Conservation (phyloP, 2,329 filamentous ascomycete species). For the Magnaporthiopsis incrustans region DNA sequence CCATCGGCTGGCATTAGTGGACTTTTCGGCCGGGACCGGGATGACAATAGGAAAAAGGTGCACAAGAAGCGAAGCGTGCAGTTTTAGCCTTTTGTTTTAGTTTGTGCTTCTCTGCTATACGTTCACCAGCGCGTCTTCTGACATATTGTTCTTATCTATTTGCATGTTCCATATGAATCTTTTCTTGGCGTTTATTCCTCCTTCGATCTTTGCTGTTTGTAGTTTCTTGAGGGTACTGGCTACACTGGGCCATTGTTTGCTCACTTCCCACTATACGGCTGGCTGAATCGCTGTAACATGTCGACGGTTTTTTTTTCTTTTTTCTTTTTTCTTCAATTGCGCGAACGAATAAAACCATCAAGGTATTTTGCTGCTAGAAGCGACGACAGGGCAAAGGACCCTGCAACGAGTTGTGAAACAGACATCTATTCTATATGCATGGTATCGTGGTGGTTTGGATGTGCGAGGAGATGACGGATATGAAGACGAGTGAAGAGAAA, state of each 20-base stretch:
- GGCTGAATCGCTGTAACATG: too few species aligned
- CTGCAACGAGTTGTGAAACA: neutral
- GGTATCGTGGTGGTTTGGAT: neutral
- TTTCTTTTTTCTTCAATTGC: too few species aligned
- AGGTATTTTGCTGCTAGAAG: too few species aligned
- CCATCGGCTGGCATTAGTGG: constrained; percentile 16
- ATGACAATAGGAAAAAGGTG: constrained; percentile 18
- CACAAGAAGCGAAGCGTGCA: constrained; percentile 27
- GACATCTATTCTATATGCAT: neutral
- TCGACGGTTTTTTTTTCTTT: too few species aligned
- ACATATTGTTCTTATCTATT: neutral
- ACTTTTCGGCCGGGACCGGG: constrained; percentile 17
- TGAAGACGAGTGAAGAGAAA: too few species aligned
- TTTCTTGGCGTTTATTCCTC: too few species aligned
- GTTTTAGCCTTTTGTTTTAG: constrained; percentile 16
- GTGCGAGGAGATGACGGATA: neutral
- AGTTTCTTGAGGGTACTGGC: too few species aligned
- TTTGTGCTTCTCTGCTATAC: neutral
- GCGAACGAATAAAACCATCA: too few species aligned
- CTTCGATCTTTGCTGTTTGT: too few species aligned
- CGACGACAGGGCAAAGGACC: too few species aligned
- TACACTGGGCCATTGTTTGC: too few species aligned
- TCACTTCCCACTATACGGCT: too few species aligned
- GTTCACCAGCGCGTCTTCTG: neutral
- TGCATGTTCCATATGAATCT: neutral